phyloP scores from a whole-genome alignment of 164 flowering plant genomes.

The Kalanchoe fedtschenkoi region DNA sequence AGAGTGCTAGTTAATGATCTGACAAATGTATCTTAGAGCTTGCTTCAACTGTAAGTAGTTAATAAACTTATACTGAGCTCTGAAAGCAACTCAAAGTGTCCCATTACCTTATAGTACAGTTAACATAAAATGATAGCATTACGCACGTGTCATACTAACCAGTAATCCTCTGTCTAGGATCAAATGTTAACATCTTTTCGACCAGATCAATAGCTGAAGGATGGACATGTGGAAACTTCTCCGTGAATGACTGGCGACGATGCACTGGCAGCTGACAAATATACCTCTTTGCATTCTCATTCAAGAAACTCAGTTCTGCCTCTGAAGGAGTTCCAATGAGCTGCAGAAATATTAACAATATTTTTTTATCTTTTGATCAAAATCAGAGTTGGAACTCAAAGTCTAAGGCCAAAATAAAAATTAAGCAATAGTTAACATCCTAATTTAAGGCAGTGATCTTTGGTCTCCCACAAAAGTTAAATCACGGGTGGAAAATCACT shows the following conservation, averaged over 20 bases:
- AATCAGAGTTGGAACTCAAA: neutral
- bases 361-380: no score
- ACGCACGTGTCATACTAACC: no score
- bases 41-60: neutral
- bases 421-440: neutral
- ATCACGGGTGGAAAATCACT: neutral
- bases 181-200: slow-evolving; percentile 92
- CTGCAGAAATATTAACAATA: slow-evolving; percentile 25
- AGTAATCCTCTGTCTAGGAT: slow-evolving; percentile 79
- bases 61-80: neutral
- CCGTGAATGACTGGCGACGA: slow-evolving; percentile 66
- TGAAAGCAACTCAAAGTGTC: neutral
- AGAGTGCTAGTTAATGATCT: neutral
- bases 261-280: slow-evolving; percentile 71
- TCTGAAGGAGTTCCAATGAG: slow-evolving; percentile 92
- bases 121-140: no score
- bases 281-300: slow-evolving; percentile 87
- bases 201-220: slow-evolving; percentile 86
- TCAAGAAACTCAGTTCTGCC: slow-evolving; percentile 70
- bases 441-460: neutral
- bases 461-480: neutral
- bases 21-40: neutral
- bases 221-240: slow-evolving; percentile 76
- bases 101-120: no score
- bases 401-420: neutral